phyloP scores from a whole-genome alignment of 2,329 filamentous ascomycete species.

The Cladophialophora chaetospira region DNA sequence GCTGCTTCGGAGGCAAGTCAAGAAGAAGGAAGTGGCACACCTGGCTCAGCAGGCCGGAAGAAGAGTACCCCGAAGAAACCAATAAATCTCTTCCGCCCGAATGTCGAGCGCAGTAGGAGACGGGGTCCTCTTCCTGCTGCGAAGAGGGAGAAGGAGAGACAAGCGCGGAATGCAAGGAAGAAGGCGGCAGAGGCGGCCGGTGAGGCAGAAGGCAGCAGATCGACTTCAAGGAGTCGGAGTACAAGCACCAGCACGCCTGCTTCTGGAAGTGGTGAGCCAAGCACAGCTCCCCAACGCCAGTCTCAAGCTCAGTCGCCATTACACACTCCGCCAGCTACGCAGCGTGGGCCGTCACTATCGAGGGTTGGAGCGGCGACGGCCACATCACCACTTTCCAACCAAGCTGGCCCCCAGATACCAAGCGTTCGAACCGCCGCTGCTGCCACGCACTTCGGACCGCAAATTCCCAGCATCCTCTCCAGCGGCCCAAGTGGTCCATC shows the following conservation, averaged over 20 bases:
- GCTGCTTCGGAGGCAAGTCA: not conserved
- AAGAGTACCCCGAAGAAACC: not conserved
- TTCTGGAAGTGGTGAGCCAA: not conserved
- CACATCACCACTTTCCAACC: too few species aligned
- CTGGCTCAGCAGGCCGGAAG: not conserved
- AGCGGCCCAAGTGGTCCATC: not conserved
- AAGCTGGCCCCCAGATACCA: conserved; percentile 3
- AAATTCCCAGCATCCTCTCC: not conserved
- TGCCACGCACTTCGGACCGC: not conserved
- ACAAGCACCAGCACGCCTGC: conserved; percentile 1
- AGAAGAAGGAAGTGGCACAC: conserved; percentile 4
- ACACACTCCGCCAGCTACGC: not conserved
- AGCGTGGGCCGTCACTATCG: too few species aligned
- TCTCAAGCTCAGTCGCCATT: not conserved
- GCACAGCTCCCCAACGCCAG: not conserved
- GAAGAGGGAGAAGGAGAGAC: conserved; percentile 13
- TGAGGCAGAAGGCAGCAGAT: not conserved
- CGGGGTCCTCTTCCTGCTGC: conserved; percentile 9
- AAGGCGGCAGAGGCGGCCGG: not conserved
- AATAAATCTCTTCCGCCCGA: conserved; percentile 22
- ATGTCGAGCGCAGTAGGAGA: conserved; percentile 1
- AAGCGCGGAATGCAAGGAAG: conserved; percentile 4
- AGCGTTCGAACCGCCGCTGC: not conserved
- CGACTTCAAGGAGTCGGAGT: conserved; percentile 13
- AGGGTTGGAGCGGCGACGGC: too few species aligned